A percentile compares a stretch with the other conserved stretches of the same genome.
Conservation (phyloP, 257 asterid genomes). For the Marsdenia floribunda region DNA sequence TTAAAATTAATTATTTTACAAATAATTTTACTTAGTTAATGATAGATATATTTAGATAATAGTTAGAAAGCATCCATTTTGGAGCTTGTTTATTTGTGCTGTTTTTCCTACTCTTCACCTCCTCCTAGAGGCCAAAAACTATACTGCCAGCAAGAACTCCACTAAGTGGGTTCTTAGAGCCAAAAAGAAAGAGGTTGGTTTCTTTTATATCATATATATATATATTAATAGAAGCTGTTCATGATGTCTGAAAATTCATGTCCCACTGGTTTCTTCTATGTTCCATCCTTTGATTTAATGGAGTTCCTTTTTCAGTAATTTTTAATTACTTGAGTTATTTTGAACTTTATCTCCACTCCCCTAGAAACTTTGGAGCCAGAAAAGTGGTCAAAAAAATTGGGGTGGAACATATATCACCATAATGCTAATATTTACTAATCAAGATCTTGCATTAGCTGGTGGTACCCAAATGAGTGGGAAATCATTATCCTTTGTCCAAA, state of each 20-base stretch:
- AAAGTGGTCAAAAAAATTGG: conserved; percentile 46
- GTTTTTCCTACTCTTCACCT: no score
- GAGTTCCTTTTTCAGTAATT: conserved; percentile 5
- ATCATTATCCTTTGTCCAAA: conserved; percentile 33
- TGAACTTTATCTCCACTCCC: neutral
- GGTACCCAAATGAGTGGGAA: conserved; percentile 52
- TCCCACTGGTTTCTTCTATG: conserved; percentile 5
- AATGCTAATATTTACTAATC: conserved; percentile 18
- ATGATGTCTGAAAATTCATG: conserved; percentile 5
- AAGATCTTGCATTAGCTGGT: conserved; percentile 26
- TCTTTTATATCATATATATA: neutral
- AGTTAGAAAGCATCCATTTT: neutral
- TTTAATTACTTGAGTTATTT: neutral
- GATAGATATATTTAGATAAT: no score
- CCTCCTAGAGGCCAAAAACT: neutral
- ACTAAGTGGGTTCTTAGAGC: neutral
- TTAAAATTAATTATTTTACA: no score
- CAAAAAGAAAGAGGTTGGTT: neutral
- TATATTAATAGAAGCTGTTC: neutral
- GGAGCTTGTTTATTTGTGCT: no score
- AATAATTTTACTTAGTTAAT: no score
- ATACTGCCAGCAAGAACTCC: neutral
- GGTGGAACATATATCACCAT: conserved; percentile 27
- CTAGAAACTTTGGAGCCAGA: conserved; percentile 23
- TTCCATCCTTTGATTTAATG: conserved; percentile 8